Evolutionary conservation across 768 basidiomycete genomes (phyloP).

Genomic region (Sporobolomyces phaffii): DNA sequence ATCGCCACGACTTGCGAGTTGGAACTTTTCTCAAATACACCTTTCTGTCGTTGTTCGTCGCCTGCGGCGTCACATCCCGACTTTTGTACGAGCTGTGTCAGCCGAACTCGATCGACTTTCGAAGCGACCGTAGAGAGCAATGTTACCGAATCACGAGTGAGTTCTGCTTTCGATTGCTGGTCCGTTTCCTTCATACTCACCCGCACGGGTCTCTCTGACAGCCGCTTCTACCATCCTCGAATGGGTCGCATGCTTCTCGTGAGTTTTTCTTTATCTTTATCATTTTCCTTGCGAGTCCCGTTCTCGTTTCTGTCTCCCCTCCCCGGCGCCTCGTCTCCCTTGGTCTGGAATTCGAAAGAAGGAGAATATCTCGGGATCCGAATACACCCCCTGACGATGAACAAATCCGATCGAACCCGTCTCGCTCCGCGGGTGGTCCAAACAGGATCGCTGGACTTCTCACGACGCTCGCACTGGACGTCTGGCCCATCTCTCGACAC

Average conservation of each 20-base stretch:
- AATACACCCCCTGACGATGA: too few relatives aligned
- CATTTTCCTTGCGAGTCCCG: too few relatives aligned
- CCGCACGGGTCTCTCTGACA: neutral
- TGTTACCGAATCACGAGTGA: conserved; percentile 25
- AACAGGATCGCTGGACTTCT: conserved; percentile 2
- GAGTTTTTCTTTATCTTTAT: too few relatives aligned
- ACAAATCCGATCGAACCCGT: too few relatives aligned
- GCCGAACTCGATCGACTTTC: neutral
- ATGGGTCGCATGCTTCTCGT: conserved; percentile 17
- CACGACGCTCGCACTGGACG: conserved; percentile 24
- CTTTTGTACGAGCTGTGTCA: neutral
- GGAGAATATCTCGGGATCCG: too few relatives aligned
- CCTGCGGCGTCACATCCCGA: neutral
- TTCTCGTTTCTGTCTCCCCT: too few relatives aligned
- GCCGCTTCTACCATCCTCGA: conserved; percentile 25
- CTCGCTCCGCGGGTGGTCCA: neutral
- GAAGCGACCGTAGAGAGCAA: neutral
- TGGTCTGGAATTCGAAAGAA: too few relatives aligned
- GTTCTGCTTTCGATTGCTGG: neutral
- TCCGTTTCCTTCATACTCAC: neutral
- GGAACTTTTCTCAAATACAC: conserved; percentile 18
- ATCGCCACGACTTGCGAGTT: conserved; percentile 22
- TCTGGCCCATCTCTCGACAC: conserved; percentile 24
- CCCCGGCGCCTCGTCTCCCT: neutral
- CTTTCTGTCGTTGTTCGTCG: neutral